Percentiles rank a stretch among this genome's conserved stretches.
phyloP scores from a whole-genome alignment of 495 filamentous ascomycete species.

The Xylaria scruposa region DNA sequence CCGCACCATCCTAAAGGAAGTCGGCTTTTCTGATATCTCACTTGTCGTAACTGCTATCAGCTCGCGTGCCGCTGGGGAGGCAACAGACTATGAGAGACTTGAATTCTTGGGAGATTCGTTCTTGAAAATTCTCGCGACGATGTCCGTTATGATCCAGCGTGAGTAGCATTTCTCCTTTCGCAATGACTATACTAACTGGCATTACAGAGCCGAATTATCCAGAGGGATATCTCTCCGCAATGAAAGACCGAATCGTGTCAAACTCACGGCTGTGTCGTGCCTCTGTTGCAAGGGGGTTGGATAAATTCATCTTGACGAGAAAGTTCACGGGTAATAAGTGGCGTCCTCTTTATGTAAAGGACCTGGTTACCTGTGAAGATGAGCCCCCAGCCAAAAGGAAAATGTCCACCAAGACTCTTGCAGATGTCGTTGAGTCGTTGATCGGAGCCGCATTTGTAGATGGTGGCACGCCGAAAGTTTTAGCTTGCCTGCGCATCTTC shows the following conservation, averaged over 20 bases:
- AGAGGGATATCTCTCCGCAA: slow-evolving; percentile 76
- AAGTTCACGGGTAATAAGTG: slow-evolving; percentile 74
- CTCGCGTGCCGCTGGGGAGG: slow-evolving; percentile 65
- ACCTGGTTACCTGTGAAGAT: slow-evolving; percentile 45
- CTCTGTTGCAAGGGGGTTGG: slow-evolving; percentile 67
- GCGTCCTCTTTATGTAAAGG: slow-evolving; percentile 66
- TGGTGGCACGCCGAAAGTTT: slow-evolving; percentile 69
- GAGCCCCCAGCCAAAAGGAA: slow-evolving; percentile 28
- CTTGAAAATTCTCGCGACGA: slow-evolving; percentile 76
- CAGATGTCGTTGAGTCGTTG: slow-evolving; percentile 86
- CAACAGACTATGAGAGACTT: slow-evolving; percentile 79
- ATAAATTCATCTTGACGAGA: slow-evolving; percentile 75
- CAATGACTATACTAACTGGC: not conserved
- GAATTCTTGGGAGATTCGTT: slow-evolving; percentile 90
- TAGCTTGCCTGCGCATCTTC: slow-evolving; percentile 69
- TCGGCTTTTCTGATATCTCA: slow-evolving; percentile 59
- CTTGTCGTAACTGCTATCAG: slow-evolving; percentile 78
- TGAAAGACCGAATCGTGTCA: slow-evolving; percentile 73
- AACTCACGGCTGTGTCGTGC: slow-evolving; percentile 73
- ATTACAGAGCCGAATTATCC: slow-evolving; percentile 67
- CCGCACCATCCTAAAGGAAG: slow-evolving; percentile 61
- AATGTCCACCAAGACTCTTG: slow-evolving; percentile 80
- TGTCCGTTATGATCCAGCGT: slow-evolving; percentile 68
- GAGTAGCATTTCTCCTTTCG: slow-evolving; percentile 26
- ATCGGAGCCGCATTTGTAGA: slow-evolving; percentile 80